Evolutionary conservation across 83 land plant species (phyloP).

Genomic region (Diphasiastrum complanatum): DNA sequence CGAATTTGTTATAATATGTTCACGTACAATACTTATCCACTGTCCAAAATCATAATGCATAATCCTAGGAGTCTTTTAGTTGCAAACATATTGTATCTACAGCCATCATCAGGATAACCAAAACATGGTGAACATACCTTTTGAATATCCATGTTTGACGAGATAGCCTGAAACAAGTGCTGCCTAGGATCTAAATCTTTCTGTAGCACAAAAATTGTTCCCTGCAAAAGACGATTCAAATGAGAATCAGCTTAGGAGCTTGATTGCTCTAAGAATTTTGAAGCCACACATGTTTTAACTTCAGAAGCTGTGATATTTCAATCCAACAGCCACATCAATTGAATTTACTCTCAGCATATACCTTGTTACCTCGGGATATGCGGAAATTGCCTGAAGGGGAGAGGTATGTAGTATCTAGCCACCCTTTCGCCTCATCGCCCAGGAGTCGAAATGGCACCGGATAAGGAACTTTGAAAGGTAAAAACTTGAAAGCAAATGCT

Average conservation of each 20-base stretch:
- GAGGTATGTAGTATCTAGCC: conserved; percentile 93
- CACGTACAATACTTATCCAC: too few relatives aligned
- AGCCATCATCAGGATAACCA: too few relatives aligned
- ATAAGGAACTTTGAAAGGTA: conserved; percentile 98
- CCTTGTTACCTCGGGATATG: conserved; percentile 94
- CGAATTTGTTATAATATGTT: too few relatives aligned
- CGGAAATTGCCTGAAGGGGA: conserved; percentile 74
- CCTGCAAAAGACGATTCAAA: conserved; percentile 60
- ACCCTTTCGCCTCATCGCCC: conserved; percentile 99
- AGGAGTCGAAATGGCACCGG: conserved; percentile 91
- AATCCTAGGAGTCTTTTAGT: too few relatives aligned
- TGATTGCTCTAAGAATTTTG: conserved; percentile 4
- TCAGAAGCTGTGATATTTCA: not conserved
- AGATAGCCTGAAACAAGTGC: conserved; percentile 58
- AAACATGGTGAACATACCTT: conserved; percentile 43
- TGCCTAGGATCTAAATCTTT: conserved; percentile 75
- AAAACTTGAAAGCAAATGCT: conserved; percentile 78
- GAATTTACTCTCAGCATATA: conserved; percentile 14
- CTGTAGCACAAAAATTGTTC: conserved; percentile 95
- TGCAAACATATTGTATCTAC: too few relatives aligned
- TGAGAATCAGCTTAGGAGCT: conserved; percentile 13
- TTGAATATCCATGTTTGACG: conserved; percentile 42
- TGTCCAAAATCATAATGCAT: too few relatives aligned
- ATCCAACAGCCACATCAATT: not conserved
- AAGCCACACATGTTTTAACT: conserved; percentile 1